Percentiles rank a stretch among this genome's conserved stretches.
Evolutionary conservation across 495 filamentous ascomycete species (phyloP).

Genomic region (Tuber umbilicatum): DNA sequence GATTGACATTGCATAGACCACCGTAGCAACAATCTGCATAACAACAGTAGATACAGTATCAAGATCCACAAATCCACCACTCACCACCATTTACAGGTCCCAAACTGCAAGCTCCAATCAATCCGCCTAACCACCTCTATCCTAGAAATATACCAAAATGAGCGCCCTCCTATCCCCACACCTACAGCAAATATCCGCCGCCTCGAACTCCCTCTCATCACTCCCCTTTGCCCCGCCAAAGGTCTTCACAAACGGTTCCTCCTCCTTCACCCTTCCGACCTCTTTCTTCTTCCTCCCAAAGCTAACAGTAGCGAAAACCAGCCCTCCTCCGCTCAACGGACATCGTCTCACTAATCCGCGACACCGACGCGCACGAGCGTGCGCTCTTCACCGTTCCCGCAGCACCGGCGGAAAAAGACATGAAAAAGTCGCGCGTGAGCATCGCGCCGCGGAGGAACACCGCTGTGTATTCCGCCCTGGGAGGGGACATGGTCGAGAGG

Average conservation of each 20-base stretch:
- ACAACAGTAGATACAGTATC: background rate
- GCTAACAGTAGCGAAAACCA: slow-evolving; percentile 8
- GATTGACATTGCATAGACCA: background rate
- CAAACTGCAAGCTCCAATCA: background rate
- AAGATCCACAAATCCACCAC: background rate
- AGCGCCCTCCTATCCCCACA: slow-evolving; percentile 77
- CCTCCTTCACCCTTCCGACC: background rate
- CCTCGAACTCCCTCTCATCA: slow-evolving; percentile 71
- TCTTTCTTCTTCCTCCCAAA: background rate
- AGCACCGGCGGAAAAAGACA: slow-evolving; percentile 52
- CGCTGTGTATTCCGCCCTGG: slow-evolving; percentile 82
- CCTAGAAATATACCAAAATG: slow-evolving; percentile 19
- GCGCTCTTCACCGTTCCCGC: slow-evolving; percentile 88
- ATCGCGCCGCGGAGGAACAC: slow-evolving; percentile 64
- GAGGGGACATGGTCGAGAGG: slow-evolving; percentile 76
- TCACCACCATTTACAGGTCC: background rate
- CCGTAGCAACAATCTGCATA: background rate
- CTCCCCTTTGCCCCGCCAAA: slow-evolving; percentile 86
- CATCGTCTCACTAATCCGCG: slow-evolving; percentile 88
- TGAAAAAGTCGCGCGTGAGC: slow-evolving; percentile 49
- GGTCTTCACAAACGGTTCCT: slow-evolving; percentile 71
- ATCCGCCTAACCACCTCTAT: background rate
- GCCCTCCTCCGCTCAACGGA: slow-evolving; percentile 79
- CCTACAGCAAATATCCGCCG: slow-evolving; percentile 84
- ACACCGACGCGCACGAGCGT: slow-evolving; percentile 91